Evolutionary conservation across 2,329 filamentous ascomycete genomes (phyloP).

Genomic region (Huntiella abstrusa): DNA sequence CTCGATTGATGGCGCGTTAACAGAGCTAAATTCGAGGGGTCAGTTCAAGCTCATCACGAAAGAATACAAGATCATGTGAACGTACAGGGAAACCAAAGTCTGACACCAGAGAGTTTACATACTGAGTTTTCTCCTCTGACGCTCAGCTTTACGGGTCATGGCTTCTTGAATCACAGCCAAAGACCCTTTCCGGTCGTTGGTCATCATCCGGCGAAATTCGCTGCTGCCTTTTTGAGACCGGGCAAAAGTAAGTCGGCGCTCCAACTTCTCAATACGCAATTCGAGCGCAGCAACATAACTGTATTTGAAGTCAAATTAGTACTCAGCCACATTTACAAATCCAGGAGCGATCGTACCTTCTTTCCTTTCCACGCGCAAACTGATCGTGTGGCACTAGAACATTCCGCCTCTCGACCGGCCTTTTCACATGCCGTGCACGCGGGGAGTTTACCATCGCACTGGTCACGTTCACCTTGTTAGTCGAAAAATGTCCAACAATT

Average conservation of each 20-base stretch:
- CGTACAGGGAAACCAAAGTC: conserved; percentile 83
- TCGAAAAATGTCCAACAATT: conserved; percentile 1
- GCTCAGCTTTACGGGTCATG: conserved; percentile 45
- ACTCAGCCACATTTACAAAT: neutral
- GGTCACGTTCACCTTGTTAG: conserved; percentile 1
- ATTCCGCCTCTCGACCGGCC: conserved; percentile 68
- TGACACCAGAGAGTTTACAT: conserved; percentile 80
- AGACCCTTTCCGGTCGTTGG: conserved; percentile 43
- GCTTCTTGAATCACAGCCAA: conserved; percentile 41
- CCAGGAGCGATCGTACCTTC: conserved; percentile 37
- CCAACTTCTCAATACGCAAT: conserved; percentile 70
- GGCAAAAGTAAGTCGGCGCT: conserved; percentile 55
- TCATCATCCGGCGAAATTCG: conserved; percentile 30
- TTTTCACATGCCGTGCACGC: conserved; percentile 92
- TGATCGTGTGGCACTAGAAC: conserved; percentile 90
- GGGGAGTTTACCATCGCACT: conserved; percentile 89
- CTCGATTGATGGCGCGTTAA: conserved; percentile 88
- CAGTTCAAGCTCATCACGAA: too few relatives aligned
- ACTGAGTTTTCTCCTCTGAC: conserved; percentile 54
- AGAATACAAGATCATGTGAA: conserved; percentile 1
- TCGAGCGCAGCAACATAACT: conserved; percentile 93
- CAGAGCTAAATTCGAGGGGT: conserved; percentile 37
- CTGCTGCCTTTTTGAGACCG: conserved; percentile 51
- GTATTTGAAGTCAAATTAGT: neutral
- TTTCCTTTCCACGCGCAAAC: conserved; percentile 85